Evolutionary conservation across 2,329 filamentous ascomycete genomes (phyloP).

Genomic region (Calonectria multiphialidica): DNA sequence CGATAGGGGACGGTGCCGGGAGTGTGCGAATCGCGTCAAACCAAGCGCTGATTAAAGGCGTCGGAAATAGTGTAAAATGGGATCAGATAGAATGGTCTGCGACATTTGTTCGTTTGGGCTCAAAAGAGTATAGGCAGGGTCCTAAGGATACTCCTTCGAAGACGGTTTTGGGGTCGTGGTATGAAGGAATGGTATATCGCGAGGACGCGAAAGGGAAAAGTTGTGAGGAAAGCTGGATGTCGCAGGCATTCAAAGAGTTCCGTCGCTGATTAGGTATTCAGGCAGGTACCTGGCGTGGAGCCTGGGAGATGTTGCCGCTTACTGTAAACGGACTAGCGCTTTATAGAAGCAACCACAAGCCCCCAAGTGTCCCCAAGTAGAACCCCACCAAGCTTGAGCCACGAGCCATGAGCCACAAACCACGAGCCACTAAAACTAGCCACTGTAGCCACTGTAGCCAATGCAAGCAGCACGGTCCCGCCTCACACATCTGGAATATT

Average conservation of each 20-base stretch:
- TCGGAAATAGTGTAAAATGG: constrained; percentile 22
- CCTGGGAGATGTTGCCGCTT: constrained; percentile 34
- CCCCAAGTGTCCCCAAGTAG: constrained; percentile 14
- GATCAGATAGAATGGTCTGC: constrained; percentile 34
- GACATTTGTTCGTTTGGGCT: constrained; percentile 42
- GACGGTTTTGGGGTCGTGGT: neutral
- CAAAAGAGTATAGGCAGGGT: neutral
- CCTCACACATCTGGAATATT: constrained; percentile 46
- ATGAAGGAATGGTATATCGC: neutral
- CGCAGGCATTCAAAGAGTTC: constrained; percentile 17
- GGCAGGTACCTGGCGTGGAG: constrained; percentile 14
- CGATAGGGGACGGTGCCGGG: neutral
- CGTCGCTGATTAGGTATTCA: constrained; percentile 13
- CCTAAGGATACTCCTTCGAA: neutral
- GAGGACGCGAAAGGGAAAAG: neutral
- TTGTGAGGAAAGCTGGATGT: neutral
- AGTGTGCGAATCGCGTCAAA: constrained; percentile 4
- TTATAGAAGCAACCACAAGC: constrained; percentile 7
- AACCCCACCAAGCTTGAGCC: constrained; percentile 16
- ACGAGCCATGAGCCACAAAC: constrained; percentile 13
- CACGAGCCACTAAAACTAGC: constrained; percentile 18
- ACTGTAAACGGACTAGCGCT: constrained; percentile 31
- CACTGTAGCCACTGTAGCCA: constrained; percentile 25
- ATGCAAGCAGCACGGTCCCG: constrained; percentile 17
- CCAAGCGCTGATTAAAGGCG: constrained; percentile 33